phyloP scores from a whole-genome alignment of 1,139 yeast species.

The Pneumocystis wakefieldiae region DNA sequence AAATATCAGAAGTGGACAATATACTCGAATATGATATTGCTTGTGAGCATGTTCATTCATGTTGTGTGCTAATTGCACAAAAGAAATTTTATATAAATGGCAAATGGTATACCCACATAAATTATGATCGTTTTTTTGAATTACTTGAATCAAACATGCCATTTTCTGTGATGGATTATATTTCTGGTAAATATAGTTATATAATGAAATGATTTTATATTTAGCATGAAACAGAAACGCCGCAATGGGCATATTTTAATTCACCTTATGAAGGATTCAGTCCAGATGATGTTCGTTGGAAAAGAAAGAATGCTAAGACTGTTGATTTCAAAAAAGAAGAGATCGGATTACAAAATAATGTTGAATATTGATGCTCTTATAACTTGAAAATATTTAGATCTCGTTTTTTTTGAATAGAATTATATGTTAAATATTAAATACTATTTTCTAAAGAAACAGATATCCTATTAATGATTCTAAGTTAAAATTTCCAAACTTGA shows the following conservation, averaged over 20 bases:
- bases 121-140: conserved; percentile 62
- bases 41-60: conserved; percentile 91
- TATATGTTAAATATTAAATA: not conserved
- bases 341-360: not conserved
- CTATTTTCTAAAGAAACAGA: not conserved
- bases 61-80: conserved; percentile 77
- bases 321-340: conserved; percentile 22
- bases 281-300: conserved; percentile 62
- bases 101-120: conserved; percentile 81
- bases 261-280: conserved; percentile 61
- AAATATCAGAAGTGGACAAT: conserved; percentile 17
- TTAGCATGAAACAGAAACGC: not conserved
- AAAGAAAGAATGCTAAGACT: conserved; percentile 30
- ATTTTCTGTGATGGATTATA: conserved; percentile 68
- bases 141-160: conserved; percentile 41
- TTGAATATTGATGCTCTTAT: not conserved
- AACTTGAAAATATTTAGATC: not conserved
- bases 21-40: conserved; percentile 49
- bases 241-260: conserved; percentile 73
- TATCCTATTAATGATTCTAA: not conserved
- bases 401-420: not conserved
- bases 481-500: conserved; percentile 35
- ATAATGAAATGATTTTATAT: not conserved
- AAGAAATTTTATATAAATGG: conserved; percentile 52
- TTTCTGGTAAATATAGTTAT: conserved; percentile 23